These are phyloP conservation scores for Escallonia herrerae DNA, from an alignment of 129 eudicot species.

Conservation along the genomic window DNA sequence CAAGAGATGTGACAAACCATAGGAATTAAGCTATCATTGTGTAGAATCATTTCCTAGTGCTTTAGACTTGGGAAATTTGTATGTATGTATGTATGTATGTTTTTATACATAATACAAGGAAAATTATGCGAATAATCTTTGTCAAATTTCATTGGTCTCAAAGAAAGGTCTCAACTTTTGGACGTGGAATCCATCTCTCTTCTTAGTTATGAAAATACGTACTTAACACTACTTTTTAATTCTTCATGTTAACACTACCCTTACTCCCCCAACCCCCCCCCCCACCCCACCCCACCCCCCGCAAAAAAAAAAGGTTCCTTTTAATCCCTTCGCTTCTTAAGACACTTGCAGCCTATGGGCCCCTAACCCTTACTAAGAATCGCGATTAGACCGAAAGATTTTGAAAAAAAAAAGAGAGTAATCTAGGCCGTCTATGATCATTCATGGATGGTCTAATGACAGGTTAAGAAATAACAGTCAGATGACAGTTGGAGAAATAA, in stretches of 20 bases:
- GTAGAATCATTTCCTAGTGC: neutral
- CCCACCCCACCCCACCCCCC: no score
- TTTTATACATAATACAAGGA: neutral
- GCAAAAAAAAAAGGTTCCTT: neutral
- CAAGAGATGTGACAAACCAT: neutral
- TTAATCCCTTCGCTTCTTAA: neutral
- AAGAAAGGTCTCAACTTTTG: constrained; percentile 21
- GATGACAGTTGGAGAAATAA: neutral
- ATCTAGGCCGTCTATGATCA: no score
- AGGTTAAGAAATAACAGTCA: no score
- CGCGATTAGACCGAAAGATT: no score
- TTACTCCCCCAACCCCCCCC: no score
- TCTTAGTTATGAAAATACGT: neutral
- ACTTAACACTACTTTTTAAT: neutral
- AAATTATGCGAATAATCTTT: neutral
- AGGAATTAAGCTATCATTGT: neutral
- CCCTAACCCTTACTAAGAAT: neutral
- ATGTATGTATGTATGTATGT: neutral
- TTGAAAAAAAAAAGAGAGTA: no score
- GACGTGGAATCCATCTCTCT: constrained; percentile 38
- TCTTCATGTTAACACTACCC: no score
- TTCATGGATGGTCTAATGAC: no score
- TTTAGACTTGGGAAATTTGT: neutral
- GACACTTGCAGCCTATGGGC: neutral
- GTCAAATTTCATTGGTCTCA: constrained; percentile 3